These are phyloP conservation scores for Chionographis japonica DNA, from an alignment of 106 monocot genomes.

Conservation along the genomic window DNA sequence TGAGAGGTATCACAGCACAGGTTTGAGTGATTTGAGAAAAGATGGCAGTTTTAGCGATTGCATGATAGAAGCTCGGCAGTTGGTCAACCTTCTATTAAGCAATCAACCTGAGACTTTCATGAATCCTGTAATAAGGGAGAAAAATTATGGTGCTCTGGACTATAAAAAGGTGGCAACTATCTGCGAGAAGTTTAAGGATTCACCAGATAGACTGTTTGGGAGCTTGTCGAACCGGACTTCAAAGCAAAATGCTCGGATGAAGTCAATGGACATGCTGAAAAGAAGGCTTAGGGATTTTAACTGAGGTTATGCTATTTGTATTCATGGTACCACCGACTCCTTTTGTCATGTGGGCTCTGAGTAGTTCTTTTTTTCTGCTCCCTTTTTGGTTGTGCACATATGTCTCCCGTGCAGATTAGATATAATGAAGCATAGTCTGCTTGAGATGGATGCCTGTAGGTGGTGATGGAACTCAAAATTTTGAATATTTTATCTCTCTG, in stretches of 20 bases:
- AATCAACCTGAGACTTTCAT: slow-evolving; percentile 69
- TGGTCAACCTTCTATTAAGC: slow-evolving; percentile 58
- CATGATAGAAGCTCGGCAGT: slow-evolving; percentile 53
- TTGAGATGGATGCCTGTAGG: background rate
- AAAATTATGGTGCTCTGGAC: slow-evolving; percentile 56
- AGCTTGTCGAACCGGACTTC: slow-evolving; percentile 46
- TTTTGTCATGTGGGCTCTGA: background rate
- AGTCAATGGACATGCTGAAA: slow-evolving; percentile 69
- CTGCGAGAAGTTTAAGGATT: slow-evolving; percentile 76
- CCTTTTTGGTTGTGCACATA: background rate
- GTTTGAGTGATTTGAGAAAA: slow-evolving; percentile 32
- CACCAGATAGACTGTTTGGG: slow-evolving; percentile 61
- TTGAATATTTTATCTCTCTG: background rate
- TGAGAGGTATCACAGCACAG: slow-evolving; percentile 28
- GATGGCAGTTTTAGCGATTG: slow-evolving; percentile 53
- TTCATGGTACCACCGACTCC: background rate
- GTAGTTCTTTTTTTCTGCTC: background rate
- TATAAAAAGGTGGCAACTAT: slow-evolving; percentile 63
- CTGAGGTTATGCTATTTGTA: slow-evolving; percentile 8
- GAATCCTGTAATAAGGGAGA: slow-evolving; percentile 71
- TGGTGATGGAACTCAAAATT: background rate
- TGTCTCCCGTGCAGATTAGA: background rate
- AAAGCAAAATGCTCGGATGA: slow-evolving; percentile 60
- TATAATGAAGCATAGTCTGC: background rate
- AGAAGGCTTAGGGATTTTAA: slow-evolving; percentile 63